Base-by-base conservation (phyloP, 176 grass and related monocot genomes). In the Puccinellia tenuiflora region DNA sequence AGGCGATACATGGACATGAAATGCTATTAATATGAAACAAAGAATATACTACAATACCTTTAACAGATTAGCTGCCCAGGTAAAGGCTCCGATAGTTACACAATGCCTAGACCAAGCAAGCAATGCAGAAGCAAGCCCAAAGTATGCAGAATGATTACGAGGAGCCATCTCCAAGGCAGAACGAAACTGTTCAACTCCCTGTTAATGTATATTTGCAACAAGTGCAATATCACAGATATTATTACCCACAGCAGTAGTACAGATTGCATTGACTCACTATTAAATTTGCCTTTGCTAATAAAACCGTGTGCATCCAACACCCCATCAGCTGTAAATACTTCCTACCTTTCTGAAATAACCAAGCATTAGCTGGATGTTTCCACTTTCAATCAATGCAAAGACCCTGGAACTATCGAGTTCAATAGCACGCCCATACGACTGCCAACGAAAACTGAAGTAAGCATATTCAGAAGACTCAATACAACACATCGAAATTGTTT, bases 311-410 rank as follows among this genome's bases (percentile, higher is more conserved):
- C 66, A 85, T 67, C 45, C 42, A 71, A 29, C 68, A 81, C 20
- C 52, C 24, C 15, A 8, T 70, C 69, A 29, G 38, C 33, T 71
- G 51, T 33, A 57, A 75, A 90, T 20, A 50, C 26, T 63, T 57
- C 72, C 28, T 93, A 98, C 96, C 92, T 98, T 93, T 86, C 92
- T 98, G 79, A 91, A 98, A 90, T 90, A 93, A 33, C 96, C 92
- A 86, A 98, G 92, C 85, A 95, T 90, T 75, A 95, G 79, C 42
- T 91, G 96, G 50, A 98, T 92, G 79, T 91, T 91, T 80, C 96
- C 96, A 78, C 96, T 95, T 88, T 93, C 92, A 84, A 98, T 84
- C 84, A 98, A 91, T 1, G 89, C 87, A 88, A 95, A 98, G 46
- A 95, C 86, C 82, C 88, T 93, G 48, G 88, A 91, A 81, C 68